These are phyloP conservation scores for Rhipidocladum racemiflorum DNA, from an alignment of 176 grass and related monocot species.

Conservation along the genomic window DNA sequence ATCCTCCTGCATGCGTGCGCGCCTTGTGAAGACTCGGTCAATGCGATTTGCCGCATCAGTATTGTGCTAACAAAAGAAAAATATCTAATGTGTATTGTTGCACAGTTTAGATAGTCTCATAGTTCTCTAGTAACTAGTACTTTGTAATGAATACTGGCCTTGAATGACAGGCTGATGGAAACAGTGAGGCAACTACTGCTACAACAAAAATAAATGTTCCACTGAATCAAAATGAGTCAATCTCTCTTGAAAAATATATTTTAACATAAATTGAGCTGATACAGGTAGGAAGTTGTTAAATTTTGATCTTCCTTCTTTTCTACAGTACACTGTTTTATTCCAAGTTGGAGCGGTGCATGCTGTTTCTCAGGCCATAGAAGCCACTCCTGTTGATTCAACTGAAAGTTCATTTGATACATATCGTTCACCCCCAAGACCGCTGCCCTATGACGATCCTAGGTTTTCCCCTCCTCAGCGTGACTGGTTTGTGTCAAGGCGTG, in stretches of 20 bases:
- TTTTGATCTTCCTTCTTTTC: conserved; percentile 19
- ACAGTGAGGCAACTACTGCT: background rate
- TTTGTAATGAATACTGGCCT: background rate
- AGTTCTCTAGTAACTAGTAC: background rate
- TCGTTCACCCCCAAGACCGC: conserved; percentile 68
- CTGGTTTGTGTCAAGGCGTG: conserved; percentile 55
- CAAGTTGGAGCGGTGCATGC: conserved; percentile 51
- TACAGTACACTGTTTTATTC: conserved; percentile 82
- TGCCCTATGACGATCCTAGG: conserved; percentile 91
- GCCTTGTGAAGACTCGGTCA: too few relatives aligned
- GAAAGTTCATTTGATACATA: conserved; percentile 75
- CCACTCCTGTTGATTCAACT: conserved; percentile 51
- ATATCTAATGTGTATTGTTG: background rate
- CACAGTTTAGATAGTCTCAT: background rate
- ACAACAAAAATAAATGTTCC: background rate
- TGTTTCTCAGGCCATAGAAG: conserved; percentile 67
- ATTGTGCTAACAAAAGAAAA: background rate
- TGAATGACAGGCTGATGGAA: background rate
- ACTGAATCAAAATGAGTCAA: background rate
- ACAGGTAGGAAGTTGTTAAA: background rate
- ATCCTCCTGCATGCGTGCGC: too few relatives aligned
- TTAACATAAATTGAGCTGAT: background rate
- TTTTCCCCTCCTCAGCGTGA: conserved; percentile 49
- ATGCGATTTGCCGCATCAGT: too few relatives aligned
- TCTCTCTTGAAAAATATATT: background rate